Base-by-base conservation (phyloP, 306 rosid genomes). In the Prunus kanzakura region DNA sequence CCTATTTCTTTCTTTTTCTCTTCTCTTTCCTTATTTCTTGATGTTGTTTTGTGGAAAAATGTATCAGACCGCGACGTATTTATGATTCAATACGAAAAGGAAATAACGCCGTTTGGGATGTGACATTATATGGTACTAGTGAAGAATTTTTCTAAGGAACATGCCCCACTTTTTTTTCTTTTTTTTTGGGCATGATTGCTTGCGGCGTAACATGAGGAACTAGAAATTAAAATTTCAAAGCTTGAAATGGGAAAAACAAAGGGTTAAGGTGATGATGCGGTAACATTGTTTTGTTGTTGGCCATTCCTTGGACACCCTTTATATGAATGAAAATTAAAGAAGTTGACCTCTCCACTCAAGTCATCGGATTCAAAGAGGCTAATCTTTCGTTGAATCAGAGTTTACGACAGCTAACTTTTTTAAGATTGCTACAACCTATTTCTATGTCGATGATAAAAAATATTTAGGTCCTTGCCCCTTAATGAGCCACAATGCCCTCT, bases 221-320 rank as follows among this genome's bases (percentile, higher is more conserved):
- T 15, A 1, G 41, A 29, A 7, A 38, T 38, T 3, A 4, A 35
- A 64, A 9, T 18, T 64, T 58, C 55, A 67, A 79, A 64, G 64
- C 73, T 18, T 56, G 64, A n/a, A 80, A 78, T 32, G 27, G 52
- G 66, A 86, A 73, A 50, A 80, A 65, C 67, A 71, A 75, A 77
- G 43, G 43, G 41, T 81, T 70, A 77, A 49, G 71, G 86, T 45
- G 30, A 73, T 82, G 51, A 73, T 79, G 60, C 18, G 19, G 7
- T 25, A 16, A 32, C 49, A 38, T 83, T 60, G 79, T 89, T 82
- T 82, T 80, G 67, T 45, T 88, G 91, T 91, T 50, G 77, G 86
- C 90, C 63, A 69, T 69, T 60, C 11, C 55, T 64, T 70, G 76
- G 88, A 84, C 96, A 86, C 74, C 71, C 89, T 83, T 88, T 87